Base-by-base conservation (phyloP, 805 yeast genomes). In the Lachancea sp. region DNA sequence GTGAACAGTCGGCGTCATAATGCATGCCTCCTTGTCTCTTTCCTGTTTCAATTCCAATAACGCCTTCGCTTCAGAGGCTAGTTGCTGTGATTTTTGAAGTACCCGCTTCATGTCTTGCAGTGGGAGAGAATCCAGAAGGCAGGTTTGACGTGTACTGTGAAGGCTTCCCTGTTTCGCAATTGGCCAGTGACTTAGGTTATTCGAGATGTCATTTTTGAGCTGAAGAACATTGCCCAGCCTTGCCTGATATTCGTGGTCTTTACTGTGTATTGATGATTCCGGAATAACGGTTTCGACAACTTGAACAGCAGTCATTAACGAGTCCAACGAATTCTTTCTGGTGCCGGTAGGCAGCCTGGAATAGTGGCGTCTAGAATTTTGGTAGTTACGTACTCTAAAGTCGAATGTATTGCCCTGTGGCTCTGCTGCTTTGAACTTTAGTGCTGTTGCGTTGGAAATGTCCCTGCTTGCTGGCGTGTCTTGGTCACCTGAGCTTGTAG, bases 281-380 rank as follows among this genome's bases (percentile, higher is more conserved):
- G 34, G 32, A n/a, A 23, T 12, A 19, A 15, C 34, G 13, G 19
- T 19, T 48, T 38, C 54, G 7, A 46, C 38, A 11, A 52, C 43
- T 17, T 48, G 45, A 11, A 54, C 54, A 3, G 56, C 58, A 29
- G 49, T 46, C 51, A 54, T 51, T 35, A 54, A 36, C 3, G 58
- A 54, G 13, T 51, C 56, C 36, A 51, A 42, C 1, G 58, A 54
- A 20, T 38, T 33, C 34, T 43, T 47, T 11, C 48, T 31, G 24
- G 30, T 21, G 18, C 23, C 13, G 13, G 8, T 12, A 5, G 33
- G 39, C 13, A 36, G 19, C 28, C 15, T 26, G 26, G 30, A 19
- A 19, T 28, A 19, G n/a, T 18, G 33, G 13, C 28, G 13, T 17
- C 25, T n/a, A n/a, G 31, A 8, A 7, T 8, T n/a, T 18, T 32